phyloP scores from a whole-genome alignment of 2,329 filamentous ascomycete genomes.

The Juglanconis sp. region DNA sequence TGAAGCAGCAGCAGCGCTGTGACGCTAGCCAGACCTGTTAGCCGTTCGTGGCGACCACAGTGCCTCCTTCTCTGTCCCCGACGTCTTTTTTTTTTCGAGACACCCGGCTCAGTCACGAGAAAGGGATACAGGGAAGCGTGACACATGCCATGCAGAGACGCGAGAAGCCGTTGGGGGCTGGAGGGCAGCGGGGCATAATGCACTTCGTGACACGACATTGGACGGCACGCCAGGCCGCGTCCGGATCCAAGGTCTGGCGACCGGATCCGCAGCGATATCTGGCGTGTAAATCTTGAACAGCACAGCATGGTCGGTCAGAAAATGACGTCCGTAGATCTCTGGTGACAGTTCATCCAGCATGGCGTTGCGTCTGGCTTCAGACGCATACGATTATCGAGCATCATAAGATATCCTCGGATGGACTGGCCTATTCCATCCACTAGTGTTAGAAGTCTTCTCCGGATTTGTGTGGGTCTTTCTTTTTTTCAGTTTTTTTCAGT shows the following conservation, averaged over 20 bases:
- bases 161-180: neutral
- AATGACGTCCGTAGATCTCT: neutral
- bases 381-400: conserved; percentile 1
- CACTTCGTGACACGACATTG: neutral
- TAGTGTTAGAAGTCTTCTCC: conserved; percentile 8
- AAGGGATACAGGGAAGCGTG: neutral
- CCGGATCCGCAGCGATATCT: conserved; percentile 18
- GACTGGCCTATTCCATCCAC: neutral
- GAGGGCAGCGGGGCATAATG: neutral
- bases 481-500: no score
- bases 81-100: neutral
- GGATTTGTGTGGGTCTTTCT: neutral
- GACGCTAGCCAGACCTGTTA: neutral
- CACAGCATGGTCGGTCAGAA: neutral
- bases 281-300: conserved; percentile 1
- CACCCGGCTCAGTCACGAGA: neutral
- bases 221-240: conserved; percentile 1
- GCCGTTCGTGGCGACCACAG: neutral
- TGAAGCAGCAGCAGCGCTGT: no score
- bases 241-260: conserved; percentile 17
- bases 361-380: neutral
- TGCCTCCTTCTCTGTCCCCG: neutral
- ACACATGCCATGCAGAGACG: neutral
- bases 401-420: conserved; percentile 8
- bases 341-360: neutral